Conservation (phyloP, 2,329 filamentous ascomycete species). For the Lachnellula suecica region DNA sequence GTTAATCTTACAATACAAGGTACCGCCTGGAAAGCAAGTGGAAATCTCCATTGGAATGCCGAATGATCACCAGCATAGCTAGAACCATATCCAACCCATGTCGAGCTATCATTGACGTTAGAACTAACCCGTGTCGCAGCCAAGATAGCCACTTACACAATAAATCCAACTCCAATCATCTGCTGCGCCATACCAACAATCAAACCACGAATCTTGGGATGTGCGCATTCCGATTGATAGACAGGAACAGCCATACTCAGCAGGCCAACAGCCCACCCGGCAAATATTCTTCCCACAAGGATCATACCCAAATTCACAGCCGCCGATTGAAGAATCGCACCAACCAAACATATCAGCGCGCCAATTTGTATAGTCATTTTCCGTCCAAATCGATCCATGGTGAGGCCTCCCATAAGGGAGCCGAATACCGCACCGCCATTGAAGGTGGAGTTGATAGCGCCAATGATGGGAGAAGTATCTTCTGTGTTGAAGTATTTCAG, state of each 20-base stretch:
- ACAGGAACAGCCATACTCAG: slow-evolving; percentile 64
- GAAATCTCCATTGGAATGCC: slow-evolving; percentile 28
- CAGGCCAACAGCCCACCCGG: slow-evolving; percentile 57
- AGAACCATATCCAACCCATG: slow-evolving; percentile 58
- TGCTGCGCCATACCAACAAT: slow-evolving; percentile 64
- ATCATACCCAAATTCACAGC: slow-evolving; percentile 53
- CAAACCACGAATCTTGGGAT: slow-evolving; percentile 60
- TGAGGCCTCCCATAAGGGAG: slow-evolving; percentile 41
- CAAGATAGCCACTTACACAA: slow-evolving; percentile 19
- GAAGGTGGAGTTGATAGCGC: slow-evolving; percentile 64
- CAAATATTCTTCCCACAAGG: slow-evolving; percentile 57
- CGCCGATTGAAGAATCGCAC: slow-evolving; percentile 59
- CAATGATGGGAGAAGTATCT: slow-evolving; percentile 32
- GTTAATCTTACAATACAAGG: slow-evolving; percentile 54
- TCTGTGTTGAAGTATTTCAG: slow-evolving; percentile 35
- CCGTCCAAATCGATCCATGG: slow-evolving; percentile 57
- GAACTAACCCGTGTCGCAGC: background rate
- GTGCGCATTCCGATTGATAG: slow-evolving; percentile 65
- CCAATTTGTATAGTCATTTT: slow-evolving; percentile 58
- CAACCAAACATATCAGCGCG: slow-evolving; percentile 56
- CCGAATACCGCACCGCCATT: slow-evolving; percentile 56
- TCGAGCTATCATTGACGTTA: slow-evolving; percentile 45
- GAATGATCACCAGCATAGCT: slow-evolving; percentile 13
- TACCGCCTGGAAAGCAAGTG: slow-evolving; percentile 56
- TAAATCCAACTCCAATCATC: slow-evolving; percentile 61